Evolutionary conservation across 2,329 filamentous ascomycete species (phyloP), one percentile per base, ranked within the genome.

Genomic region (Parastagonospora nodorum): DNA sequence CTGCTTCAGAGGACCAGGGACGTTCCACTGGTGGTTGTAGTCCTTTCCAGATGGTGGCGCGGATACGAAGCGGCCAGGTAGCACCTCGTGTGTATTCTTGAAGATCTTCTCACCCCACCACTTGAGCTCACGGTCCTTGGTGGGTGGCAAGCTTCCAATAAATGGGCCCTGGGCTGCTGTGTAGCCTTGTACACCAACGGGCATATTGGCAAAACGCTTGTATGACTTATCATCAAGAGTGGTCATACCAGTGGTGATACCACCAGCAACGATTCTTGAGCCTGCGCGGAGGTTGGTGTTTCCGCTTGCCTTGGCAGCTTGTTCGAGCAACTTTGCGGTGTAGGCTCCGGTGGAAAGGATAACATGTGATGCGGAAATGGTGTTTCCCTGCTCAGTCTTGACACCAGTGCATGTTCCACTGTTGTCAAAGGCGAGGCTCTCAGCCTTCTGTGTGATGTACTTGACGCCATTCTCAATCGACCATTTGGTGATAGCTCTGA

Each of bases 11-110:
- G 72, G 70, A 1, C 71, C 72, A 0, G 85, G 66, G 60, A 87
- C 82, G 24, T 84, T 77, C 85, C 85, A 88, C 61, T 88, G 85
- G 5, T 88, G 85, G 5, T 75, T 78, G 60, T 88, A 88, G 57
- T 87, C 84, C 10, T 70, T 68, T 29, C 75, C 73, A 1, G 77
- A 63, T 0, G 85, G 85, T 1, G 85, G 85, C 14, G 78, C 78
- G 2, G 85, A 88, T 42, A 87, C 69, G 41, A 73, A 70, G 4
- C 78, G 78, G 0, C 83, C 82, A 1, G 83, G 80, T 1, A 67
- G 58, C 6, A 68, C 59, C 45, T 68, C 59, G 14, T 67, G 64
- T 32, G 67, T 69, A 45, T 71, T 69, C 36, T 68, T 69, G 57
- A 69, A 71, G 50, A 69, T 71, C 58, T 68, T 69, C 49, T 69